Percentiles rank a stretch among this genome's conserved stretches.
Conservation (phyloP, 2,329 filamentous ascomycete genomes). For the Colletotrichum truncatum region DNA sequence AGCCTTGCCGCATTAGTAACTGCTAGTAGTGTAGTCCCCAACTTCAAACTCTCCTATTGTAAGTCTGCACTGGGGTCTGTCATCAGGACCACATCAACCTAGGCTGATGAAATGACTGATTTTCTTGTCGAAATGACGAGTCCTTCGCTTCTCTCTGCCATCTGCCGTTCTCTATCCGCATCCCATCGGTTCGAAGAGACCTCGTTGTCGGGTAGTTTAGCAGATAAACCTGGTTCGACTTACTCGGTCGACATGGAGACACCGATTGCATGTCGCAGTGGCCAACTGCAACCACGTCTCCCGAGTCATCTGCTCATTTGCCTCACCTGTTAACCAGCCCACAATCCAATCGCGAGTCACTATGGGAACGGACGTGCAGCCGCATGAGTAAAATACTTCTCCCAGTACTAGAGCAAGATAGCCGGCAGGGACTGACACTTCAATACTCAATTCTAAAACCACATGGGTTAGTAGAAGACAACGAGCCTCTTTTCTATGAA, state of each 20-base stretch:
- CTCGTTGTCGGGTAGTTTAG: background rate
- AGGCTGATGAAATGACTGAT: background rate
- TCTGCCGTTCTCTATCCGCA: background rate
- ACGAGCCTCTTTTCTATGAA: background rate
- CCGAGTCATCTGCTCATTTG: slow-evolving; percentile 9
- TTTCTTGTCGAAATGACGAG: background rate
- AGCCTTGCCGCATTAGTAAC: background rate
- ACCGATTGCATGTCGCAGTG: background rate
- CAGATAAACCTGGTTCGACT: background rate
- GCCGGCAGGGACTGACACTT: slow-evolving; percentile 6
- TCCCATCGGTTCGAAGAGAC: background rate
- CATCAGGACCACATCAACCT: background rate
- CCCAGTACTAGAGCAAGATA: background rate
- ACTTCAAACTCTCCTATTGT: background rate
- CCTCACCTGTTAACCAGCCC: slow-evolving; percentile 11
- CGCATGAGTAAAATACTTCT: background rate
- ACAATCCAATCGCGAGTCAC: slow-evolving; percentile 21
- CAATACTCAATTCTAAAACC: background rate
- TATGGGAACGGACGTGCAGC: slow-evolving; percentile 6
- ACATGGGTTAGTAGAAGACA: background rate
- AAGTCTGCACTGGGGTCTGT: background rate
- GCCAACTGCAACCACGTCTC: background rate
- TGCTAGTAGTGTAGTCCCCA: background rate
- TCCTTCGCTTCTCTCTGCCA: background rate
- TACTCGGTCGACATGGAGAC: background rate